Evolutionary conservation across 2,329 filamentous ascomycete genomes (phyloP).

Genomic region (Penicillium vulpinum): DNA sequence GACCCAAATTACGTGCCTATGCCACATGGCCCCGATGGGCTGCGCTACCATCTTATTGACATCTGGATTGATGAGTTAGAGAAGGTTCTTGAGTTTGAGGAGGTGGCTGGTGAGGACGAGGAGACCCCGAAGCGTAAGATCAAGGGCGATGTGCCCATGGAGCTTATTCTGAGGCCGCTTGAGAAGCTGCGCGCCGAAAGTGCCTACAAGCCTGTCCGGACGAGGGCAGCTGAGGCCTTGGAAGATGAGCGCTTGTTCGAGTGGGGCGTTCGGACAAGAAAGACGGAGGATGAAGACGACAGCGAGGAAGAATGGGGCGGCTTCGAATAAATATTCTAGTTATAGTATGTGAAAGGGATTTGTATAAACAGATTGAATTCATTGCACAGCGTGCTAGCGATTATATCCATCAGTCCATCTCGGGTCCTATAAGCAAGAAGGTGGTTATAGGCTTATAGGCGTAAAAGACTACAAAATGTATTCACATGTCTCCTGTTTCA

Average conservation of each 20-base stretch:
- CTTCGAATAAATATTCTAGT: constrained; percentile 47
- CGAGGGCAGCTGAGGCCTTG: constrained; percentile 68
- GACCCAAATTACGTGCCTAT: constrained; percentile 34
- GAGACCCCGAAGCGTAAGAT: constrained; percentile 31
- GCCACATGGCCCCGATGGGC: constrained; percentile 71
- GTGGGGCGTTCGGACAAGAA: constrained; percentile 51
- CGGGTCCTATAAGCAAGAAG: background rate
- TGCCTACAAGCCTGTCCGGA: constrained; percentile 70
- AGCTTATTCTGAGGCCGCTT: constrained; percentile 47
- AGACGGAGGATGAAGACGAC: constrained; percentile 43
- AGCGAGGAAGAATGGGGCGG: constrained; percentile 66
- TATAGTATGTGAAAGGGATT: constrained; percentile 2
- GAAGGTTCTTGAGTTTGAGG: constrained; percentile 59
- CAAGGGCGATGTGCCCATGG: constrained; percentile 40
- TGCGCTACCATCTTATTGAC: constrained; percentile 85
- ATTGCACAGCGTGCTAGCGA: constrained; percentile 15
- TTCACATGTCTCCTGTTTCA: constrained; percentile 10
- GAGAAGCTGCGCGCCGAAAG: constrained; percentile 51
- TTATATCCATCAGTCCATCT: background rate
- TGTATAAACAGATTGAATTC: constrained; percentile 11
- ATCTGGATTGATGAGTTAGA: constrained; percentile 90
- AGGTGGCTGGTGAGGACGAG: constrained; percentile 32
- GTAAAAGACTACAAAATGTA: background rate
- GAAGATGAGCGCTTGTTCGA: constrained; percentile 72
- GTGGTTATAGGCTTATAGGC: background rate